These are phyloP conservation scores for Pelargonium cotyledonis DNA, from an alignment of 441 rosid species.

Conservation along the genomic window DNA sequence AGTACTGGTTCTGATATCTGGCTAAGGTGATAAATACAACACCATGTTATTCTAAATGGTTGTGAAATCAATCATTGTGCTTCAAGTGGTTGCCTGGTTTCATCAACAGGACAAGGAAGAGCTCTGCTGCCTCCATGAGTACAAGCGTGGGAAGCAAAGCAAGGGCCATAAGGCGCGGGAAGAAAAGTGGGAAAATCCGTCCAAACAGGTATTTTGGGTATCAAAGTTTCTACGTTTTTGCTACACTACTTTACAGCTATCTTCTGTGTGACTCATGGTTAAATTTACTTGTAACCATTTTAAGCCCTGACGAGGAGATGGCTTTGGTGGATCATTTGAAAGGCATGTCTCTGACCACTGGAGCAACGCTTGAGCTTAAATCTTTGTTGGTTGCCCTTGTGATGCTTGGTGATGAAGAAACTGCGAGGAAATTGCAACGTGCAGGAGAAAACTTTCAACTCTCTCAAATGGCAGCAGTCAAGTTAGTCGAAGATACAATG, in stretches of 20 bases:
- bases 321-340: conserved; percentile 90
- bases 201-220: conserved; percentile 67
- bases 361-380: conserved; percentile 64
- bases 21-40: not conserved
- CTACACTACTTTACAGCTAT: not conserved
- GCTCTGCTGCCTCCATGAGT: conserved; percentile 63
- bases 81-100: conserved; percentile 19
- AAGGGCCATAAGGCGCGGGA: conserved; percentile 66
- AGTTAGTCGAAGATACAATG: conserved; percentile 69
- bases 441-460: conserved; percentile 66
- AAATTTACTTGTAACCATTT: conserved; percentile 18
- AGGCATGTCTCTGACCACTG: conserved; percentile 61
- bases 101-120: conserved; percentile 58
- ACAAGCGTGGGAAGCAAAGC: conserved; percentile 54
- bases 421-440: conserved; percentile 62
- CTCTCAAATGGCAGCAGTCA: conserved; percentile 69
- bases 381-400: conserved; percentile 65
- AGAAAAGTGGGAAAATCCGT: conserved; percentile 75
- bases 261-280: conserved; percentile 11
- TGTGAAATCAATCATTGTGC: not conserved
- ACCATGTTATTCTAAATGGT: not conserved
- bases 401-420: conserved; percentile 58
- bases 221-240: not conserved
- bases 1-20: not conserved
- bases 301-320: conserved; percentile 91